These are phyloP conservation scores for Alternaria conjuncta DNA, from an alignment of 2,329 filamentous ascomycete species.

Conservation along the genomic window DNA sequence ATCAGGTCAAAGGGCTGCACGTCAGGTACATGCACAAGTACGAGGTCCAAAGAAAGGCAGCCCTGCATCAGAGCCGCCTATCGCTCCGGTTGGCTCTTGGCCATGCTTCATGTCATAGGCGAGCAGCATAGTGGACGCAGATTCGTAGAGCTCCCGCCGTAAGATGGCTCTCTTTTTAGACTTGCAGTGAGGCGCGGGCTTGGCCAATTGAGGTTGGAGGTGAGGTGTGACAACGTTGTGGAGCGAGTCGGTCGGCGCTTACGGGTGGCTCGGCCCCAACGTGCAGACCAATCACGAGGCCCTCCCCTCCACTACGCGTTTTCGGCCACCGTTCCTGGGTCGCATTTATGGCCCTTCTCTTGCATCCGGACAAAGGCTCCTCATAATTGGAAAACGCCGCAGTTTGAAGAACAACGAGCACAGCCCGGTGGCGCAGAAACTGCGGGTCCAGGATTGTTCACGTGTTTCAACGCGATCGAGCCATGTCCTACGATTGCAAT, in stretches of 20 bases:
- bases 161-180: conserved; percentile 32
- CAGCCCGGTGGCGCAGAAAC: conserved; percentile 21
- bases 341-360: conserved; percentile 11
- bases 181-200: conserved; percentile 40
- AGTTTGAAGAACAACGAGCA: not conserved
- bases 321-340: conserved; percentile 7
- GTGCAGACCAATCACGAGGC: conserved; percentile 32
- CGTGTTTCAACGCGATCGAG: not conserved
- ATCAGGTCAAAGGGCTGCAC: conserved; percentile 25
- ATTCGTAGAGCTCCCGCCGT: conserved; percentile 40
- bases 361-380: conserved; percentile 16
- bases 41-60: conserved; percentile 20
- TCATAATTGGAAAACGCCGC: conserved; percentile 2
- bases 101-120: conserved; percentile 30
- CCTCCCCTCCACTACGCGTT: conserved; percentile 17
- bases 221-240: conserved; percentile 36
- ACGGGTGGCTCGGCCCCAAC: conserved; percentile 12
- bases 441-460: not conserved
- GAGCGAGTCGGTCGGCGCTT: conserved; percentile 40
- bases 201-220: conserved; percentile 38
- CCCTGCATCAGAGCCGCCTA: conserved; percentile 31
- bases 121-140: conserved; percentile 29
- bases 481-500: not conserved
- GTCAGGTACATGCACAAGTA: conserved; percentile 33
- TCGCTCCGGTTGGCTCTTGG: conserved; percentile 36